Percentiles rank a stretch among this genome's conserved stretches.
Conservation (phyloP, 2,329 filamentous ascomycete species). For the Aspergillus brunneoviolaceus region DNA sequence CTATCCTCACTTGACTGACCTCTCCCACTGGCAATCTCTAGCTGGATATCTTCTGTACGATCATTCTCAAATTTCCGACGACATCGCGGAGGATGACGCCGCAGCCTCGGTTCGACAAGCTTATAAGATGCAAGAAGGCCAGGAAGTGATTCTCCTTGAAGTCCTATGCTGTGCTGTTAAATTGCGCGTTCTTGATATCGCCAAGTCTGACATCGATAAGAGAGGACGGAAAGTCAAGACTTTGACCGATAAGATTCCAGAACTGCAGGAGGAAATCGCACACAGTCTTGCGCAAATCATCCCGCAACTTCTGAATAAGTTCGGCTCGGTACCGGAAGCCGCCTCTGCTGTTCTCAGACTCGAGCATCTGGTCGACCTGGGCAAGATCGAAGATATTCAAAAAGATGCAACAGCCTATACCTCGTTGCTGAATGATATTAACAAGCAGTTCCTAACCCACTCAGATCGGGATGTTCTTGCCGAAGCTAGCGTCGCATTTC, state of each 20-base stretch:
- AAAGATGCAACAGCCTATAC: constrained; percentile 81
- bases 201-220: constrained; percentile 60
- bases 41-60: constrained; percentile 91
- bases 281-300: constrained; percentile 75
- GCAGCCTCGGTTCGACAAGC: constrained; percentile 67
- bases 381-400: constrained; percentile 82
- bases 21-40: constrained; percentile 83
- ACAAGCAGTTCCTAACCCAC: constrained; percentile 91
- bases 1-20: constrained; percentile 76
- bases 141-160: constrained; percentile 84
- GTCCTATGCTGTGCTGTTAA: constrained; percentile 82
- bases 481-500: constrained; percentile 77
- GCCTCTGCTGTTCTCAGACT: constrained; percentile 82
- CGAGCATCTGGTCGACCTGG: constrained; percentile 81
- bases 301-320: constrained; percentile 86
- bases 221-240: constrained; percentile 58
- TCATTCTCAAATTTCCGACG: constrained; percentile 66
- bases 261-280: constrained; percentile 75
- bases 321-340: constrained; percentile 82
- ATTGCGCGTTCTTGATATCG: constrained; percentile 64
- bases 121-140: constrained; percentile 69
- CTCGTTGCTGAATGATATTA: constrained; percentile 83
- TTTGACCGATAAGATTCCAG: constrained; percentile 61
- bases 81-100: constrained; percentile 56
- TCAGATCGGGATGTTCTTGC: constrained; percentile 80